Percentiles rank a stretch among this genome's conserved stretches.
phyloP scores from a whole-genome alignment of 768 basidiomycete species.

The Leccinellum rugosiceps region DNA sequence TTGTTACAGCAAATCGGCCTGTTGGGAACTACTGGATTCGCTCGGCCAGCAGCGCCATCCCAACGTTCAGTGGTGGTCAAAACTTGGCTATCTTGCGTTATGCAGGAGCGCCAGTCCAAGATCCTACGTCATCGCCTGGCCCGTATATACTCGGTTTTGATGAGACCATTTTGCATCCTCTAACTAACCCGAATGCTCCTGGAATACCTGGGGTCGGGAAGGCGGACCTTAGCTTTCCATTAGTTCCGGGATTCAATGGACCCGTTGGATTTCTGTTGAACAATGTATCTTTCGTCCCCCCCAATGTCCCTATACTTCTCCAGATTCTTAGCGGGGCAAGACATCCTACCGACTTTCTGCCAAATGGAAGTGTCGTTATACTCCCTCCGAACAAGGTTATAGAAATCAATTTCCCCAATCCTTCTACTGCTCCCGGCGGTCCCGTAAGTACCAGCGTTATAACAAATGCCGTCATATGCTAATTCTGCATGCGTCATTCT shows the following conservation, averaged over 20 bases:
- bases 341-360: constrained; percentile 46
- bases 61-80: constrained; percentile 33
- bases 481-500: not conserved
- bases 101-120: constrained; percentile 38
- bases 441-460: constrained; percentile 23
- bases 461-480: not conserved
- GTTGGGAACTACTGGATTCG: constrained; percentile 58
- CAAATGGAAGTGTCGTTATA: constrained; percentile 42
- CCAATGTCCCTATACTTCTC: constrained; percentile 50
- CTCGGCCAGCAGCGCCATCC: constrained; percentile 26
- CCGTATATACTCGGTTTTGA: constrained; percentile 29
- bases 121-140: constrained; percentile 39
- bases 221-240: constrained; percentile 39
- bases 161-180: constrained; percentile 40
- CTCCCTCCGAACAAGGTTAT: constrained; percentile 44
- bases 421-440: constrained; percentile 19
- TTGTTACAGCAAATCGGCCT: constrained; percentile 44
- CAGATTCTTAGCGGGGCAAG: constrained; percentile 56
- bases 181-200: constrained; percentile 34
- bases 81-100: constrained; percentile 55
- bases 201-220: constrained; percentile 37
- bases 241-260: constrained; percentile 6
- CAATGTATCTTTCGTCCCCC: constrained; percentile 33
- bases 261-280: constrained; percentile 22
- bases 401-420: constrained; percentile 44